Percentiles rank a stretch among this genome's conserved stretches.
phyloP scores from a whole-genome alignment of 306 rosid species.

The Trifolium dubium region DNA sequence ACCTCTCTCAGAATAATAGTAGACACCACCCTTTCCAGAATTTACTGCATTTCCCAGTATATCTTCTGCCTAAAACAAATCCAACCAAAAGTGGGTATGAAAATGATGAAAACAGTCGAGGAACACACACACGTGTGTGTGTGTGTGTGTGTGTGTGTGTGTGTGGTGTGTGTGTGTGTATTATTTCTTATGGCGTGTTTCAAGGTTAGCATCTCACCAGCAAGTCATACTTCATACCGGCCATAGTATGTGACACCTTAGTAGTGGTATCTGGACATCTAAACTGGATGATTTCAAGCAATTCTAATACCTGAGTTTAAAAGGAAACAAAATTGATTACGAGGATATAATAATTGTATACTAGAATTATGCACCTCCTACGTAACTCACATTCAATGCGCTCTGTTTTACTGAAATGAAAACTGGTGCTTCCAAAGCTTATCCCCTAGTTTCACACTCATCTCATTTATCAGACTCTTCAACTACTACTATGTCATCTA shows the following conservation, averaged over 20 bases:
- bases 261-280: constrained; percentile 74
- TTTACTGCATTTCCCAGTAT: constrained; percentile 74
- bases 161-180: too few relatives aligned
- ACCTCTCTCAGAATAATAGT: constrained; percentile 95
- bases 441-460: not conserved
- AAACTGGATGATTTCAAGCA: constrained; percentile 95
- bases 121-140: too few relatives aligned
- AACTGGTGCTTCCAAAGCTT: constrained; percentile 4
- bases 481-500: not conserved
- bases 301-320: constrained; percentile 73
- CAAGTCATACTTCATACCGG: constrained; percentile 67
- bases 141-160: too few relatives aligned
- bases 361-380: constrained; percentile 8
- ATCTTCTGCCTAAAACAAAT: constrained; percentile 67
- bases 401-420: not conserved
- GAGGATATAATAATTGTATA: not conserved
- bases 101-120: constrained; percentile 22
- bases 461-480: constrained; percentile 4
- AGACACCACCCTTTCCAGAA: constrained; percentile 84
- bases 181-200: not conserved
- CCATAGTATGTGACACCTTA: constrained; percentile 68
- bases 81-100: constrained; percentile 32
- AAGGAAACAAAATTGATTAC: constrained; percentile 21
- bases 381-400: not conserved
- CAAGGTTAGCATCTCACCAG: constrained; percentile 61